A percentile compares a stretch with the other conserved stretches of the same genome.
phyloP scores from a whole-genome alignment of 495 filamentous ascomycete species.

The Neurospora tetrasperma region DNA sequence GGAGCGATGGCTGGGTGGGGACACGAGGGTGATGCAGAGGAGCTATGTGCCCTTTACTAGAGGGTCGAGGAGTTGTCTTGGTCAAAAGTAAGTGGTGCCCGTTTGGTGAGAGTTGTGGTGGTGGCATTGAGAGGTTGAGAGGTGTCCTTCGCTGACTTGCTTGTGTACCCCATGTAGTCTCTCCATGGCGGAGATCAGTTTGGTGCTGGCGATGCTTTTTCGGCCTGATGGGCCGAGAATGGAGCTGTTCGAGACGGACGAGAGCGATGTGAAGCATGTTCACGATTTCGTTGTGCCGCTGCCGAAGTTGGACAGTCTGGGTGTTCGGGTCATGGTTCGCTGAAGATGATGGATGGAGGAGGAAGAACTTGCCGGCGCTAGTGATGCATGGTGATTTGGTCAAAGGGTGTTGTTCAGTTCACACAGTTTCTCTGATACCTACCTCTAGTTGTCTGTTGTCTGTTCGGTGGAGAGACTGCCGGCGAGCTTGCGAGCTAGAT shows the following conservation, averaged over 20 bases:
- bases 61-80: conserved; percentile 13
- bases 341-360: neutral
- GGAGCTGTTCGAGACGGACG: conserved; percentile 23
- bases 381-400: neutral
- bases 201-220: conserved; percentile 26
- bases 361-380: neutral
- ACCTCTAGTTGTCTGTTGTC: too few species aligned
- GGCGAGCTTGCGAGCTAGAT: too few species aligned
- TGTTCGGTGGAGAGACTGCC: too few species aligned
- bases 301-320: conserved; percentile 23
- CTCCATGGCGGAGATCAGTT: conserved; percentile 26
- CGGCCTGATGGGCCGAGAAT: conserved; percentile 14
- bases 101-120: neutral
- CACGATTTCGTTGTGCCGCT: conserved; percentile 20
- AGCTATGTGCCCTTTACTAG: conserved; percentile 12
- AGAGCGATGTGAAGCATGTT: conserved; percentile 22
- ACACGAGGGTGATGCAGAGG: conserved; percentile 11
- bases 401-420: too few species aligned
- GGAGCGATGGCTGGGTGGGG: conserved; percentile 30
- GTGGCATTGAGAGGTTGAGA: neutral
- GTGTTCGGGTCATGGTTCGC: conserved; percentile 20
- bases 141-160: neutral
- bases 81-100: conserved; percentile 9
- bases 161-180: conserved; percentile 10
- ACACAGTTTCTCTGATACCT: too few species aligned